Evolutionary conservation across 2,329 filamentous ascomycete genomes (phyloP), one percentile per base, ranked within the genome.

Genomic region (Cladosporium sp.): DNA sequence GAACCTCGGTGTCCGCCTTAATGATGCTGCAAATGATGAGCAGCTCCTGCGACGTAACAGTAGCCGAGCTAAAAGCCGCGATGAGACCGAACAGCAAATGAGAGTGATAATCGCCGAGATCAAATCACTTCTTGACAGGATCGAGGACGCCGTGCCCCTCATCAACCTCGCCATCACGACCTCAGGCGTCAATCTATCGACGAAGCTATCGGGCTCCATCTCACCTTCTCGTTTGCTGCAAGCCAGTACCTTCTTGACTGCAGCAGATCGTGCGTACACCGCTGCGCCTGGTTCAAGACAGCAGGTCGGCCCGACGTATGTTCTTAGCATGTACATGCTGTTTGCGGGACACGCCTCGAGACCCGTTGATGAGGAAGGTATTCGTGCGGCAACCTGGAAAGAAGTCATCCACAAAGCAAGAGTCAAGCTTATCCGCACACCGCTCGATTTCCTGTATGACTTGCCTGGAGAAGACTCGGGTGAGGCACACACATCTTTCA

Each of bases 131-230:
- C 77, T 97, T 2, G 72, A 74, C 9, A 82, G 86, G 7, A 95
- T 99, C 55, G 92, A 97, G 66, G 86, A 93, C 67, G 88, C 92
- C 11, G 89, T 97, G 9, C 92, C 92, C 0, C 75, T 96, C 3
- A 86, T 99, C 65, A 96, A 93, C 61, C 77, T 99, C 22, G 93
- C 93, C 50, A 95, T 99, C 57, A 93, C 89, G 1, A 92, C 91
- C 1, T 96, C 92, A 1, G 93, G 93, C 0, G 90, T 92, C 50
- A 95, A 83, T 52, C 75, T 97, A 24, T 89, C 88, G 0, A 88
- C 88, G 0, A 85, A 83, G 2, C 74, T 96, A 22, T 88, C 90
- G 0, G 77, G 86, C 1, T 86, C 86, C 8, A 88, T 97, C 39
- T 97, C 92, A 1, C 92, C 92, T 1, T 96, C 92, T 4, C 81